These are phyloP conservation scores for Penicillium paneum DNA, from an alignment of 2,329 filamentous ascomycete species.

Conservation along the genomic window DNA sequence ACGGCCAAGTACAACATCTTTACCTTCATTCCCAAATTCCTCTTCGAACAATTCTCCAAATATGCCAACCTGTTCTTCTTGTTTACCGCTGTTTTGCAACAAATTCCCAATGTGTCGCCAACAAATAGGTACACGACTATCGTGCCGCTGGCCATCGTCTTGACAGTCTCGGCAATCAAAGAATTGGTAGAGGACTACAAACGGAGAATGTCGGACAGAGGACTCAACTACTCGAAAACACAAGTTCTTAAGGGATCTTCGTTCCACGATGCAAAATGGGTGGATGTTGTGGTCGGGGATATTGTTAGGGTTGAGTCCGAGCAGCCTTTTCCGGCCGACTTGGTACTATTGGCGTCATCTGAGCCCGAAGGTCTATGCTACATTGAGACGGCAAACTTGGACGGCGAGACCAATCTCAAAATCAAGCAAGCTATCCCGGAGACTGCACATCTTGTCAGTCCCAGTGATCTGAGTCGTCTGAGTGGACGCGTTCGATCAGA, in stretches of 20 bases:
- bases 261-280: constrained; percentile 88
- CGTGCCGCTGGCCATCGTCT: constrained; percentile 82
- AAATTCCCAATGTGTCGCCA: constrained; percentile 90
- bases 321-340: constrained; percentile 87
- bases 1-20: constrained; percentile 95
- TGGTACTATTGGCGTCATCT: constrained; percentile 88
- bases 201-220: constrained; percentile 78
- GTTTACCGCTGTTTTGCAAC: constrained; percentile 90
- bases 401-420: constrained; percentile 97
- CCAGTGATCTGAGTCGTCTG: constrained; percentile 78
- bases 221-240: constrained; percentile 83
- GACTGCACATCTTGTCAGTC: constrained; percentile 81
- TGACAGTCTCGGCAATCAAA: constrained; percentile 92
- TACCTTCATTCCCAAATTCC: constrained; percentile 93
- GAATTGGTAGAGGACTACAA: constrained; percentile 92
- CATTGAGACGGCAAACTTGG: constrained; percentile 96
- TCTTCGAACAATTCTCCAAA: constrained; percentile 98
- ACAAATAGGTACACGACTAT: constrained; percentile 97
- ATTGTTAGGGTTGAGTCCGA: constrained; percentile 92
- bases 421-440: constrained; percentile 97
- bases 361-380: constrained; percentile 98
- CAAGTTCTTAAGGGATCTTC: constrained; percentile 75
- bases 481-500: constrained; percentile 87
- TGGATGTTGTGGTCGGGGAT: constrained; percentile 88
- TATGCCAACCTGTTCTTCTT: constrained; percentile 99